These are phyloP conservation scores for Fusarium floridanum DNA, from an alignment of 2,329 filamentous ascomycete genomes.

Conservation along the genomic window DNA sequence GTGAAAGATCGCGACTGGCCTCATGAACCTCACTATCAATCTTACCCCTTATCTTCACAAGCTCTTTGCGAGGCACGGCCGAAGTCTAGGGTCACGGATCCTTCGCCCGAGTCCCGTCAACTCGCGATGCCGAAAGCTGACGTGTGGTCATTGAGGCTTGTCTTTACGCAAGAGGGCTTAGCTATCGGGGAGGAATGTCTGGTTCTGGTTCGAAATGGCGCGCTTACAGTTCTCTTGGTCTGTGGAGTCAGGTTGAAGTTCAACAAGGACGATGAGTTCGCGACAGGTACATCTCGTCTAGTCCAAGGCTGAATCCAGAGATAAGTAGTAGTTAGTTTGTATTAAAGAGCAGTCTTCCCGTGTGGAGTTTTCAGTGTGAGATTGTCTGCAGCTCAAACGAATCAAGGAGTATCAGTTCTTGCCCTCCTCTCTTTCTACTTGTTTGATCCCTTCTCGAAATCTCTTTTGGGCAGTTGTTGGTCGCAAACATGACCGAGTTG, in stretches of 20 bases:
- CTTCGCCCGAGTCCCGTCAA: constrained; percentile 14
- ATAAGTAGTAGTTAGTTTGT: constrained; percentile 2
- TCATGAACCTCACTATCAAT: not conserved
- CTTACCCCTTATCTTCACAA: not conserved
- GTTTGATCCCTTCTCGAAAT: not conserved
- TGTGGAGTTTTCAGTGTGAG: not conserved
- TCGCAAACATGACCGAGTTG: constrained; percentile 12
- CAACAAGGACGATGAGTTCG: constrained; percentile 1
- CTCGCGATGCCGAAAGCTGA: constrained; percentile 1
- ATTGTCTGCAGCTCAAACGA: not conserved
- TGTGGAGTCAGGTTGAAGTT: constrained; percentile 8
- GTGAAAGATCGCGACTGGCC: not conserved
- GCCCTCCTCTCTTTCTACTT: not conserved
- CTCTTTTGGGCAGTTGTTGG: not conserved
- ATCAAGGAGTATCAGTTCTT: not conserved
- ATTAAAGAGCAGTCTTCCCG: constrained; percentile 19
- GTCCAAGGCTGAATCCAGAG: not conserved
- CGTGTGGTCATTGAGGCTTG: not conserved
- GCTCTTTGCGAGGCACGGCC: not conserved
- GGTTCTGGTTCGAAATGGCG: constrained; percentile 6
- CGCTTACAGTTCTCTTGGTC: constrained; percentile 2
- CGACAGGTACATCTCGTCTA: not conserved
- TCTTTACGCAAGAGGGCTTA: not conserved
- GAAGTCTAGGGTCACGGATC: constrained; percentile 1
- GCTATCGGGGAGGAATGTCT: not conserved